Percentiles rank a stretch among this genome's conserved stretches.
These are phyloP conservation scores for Scenedesmus sp. DNA, from an alignment of 163 green algal species.

Conservation along the genomic window DNA sequence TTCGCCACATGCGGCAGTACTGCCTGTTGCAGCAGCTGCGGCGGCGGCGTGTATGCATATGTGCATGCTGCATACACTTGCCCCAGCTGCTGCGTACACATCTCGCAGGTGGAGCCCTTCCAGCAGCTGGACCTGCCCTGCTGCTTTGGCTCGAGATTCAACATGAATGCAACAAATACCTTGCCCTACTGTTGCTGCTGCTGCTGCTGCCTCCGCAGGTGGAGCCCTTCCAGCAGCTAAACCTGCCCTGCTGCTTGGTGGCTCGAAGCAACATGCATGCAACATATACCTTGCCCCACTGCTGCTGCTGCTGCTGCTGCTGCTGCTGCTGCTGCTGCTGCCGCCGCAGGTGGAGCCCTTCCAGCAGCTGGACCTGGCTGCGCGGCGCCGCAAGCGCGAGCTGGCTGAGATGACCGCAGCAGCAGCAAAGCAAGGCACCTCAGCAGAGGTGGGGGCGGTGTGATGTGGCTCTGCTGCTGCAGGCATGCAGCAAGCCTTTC, in stretches of 20 bases:
- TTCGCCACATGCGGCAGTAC: not conserved
- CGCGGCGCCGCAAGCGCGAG: slow-evolving; percentile 19
- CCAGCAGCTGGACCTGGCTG: slow-evolving; percentile 40
- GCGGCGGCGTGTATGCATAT: no score
- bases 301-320: not conserved
- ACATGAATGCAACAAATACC: no score
- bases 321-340: not conserved
- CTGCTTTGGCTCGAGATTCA: no score
- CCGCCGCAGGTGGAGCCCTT: slow-evolving; percentile 11
- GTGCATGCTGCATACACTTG: no score
- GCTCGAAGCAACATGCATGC: no score
- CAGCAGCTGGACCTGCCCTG: slow-evolving; percentile 26
- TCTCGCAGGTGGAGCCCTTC: slow-evolving; percentile 11
- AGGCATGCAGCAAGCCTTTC: no score
- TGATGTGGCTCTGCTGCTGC: no score
- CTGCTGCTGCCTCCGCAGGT: not conserved
- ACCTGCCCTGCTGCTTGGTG: no score
- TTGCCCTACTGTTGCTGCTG: not conserved
- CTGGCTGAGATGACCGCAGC: slow-evolving; percentile 31
- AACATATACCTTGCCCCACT: no score
- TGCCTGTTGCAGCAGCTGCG: no score
- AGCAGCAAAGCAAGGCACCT: slow-evolving; percentile 30
- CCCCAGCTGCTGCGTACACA: not conserved
- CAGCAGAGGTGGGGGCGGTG: not conserved
- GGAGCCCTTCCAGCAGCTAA: slow-evolving; percentile 34